These are phyloP conservation scores for Croton setiger DNA, from an alignment of 441 rosid genomes.

Conservation along the genomic window DNA sequence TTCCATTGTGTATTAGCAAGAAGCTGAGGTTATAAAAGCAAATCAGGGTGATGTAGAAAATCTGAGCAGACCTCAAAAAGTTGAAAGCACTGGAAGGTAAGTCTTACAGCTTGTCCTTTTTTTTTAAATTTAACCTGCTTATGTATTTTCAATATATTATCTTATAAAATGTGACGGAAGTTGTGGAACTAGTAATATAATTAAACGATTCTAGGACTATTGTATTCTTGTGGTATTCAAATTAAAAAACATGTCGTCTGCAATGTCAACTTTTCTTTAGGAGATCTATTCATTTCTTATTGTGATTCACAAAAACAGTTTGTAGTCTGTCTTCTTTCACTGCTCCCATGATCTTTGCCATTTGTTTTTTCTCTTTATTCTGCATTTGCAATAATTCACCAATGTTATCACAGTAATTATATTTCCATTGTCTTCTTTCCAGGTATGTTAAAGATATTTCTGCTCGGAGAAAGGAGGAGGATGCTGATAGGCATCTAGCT, in stretches of 20 bases:
- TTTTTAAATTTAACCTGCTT: not conserved
- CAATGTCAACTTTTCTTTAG: not conserved
- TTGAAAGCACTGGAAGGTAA: constrained; percentile 45
- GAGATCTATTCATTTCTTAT: not conserved
- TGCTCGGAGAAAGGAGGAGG: constrained; percentile 47
- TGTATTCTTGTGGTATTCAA: not conserved
- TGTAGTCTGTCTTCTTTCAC: not conserved
- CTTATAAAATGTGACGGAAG: no score
- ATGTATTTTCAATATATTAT: not conserved
- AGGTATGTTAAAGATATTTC: constrained; percentile 44
- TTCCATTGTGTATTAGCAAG: constrained; percentile 44
- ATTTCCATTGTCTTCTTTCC: constrained; percentile 5
- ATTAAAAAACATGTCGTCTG: not conserved
- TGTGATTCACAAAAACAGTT: not conserved
- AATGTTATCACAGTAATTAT: not conserved
- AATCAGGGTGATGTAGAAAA: constrained; percentile 40
- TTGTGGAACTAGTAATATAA: not conserved
- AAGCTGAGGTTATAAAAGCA: constrained; percentile 55
- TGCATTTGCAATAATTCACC: not conserved
- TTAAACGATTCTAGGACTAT: not conserved
- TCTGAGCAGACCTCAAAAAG: constrained; percentile 28
- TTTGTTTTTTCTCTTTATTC: not conserved
- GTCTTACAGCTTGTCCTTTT: constrained; percentile 17
- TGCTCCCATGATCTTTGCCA: not conserved
- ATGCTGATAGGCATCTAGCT: constrained; percentile 74